Conservation (phyloP, 495 filamentous ascomycete species). For the Talaromyces nanjingensis region DNA sequence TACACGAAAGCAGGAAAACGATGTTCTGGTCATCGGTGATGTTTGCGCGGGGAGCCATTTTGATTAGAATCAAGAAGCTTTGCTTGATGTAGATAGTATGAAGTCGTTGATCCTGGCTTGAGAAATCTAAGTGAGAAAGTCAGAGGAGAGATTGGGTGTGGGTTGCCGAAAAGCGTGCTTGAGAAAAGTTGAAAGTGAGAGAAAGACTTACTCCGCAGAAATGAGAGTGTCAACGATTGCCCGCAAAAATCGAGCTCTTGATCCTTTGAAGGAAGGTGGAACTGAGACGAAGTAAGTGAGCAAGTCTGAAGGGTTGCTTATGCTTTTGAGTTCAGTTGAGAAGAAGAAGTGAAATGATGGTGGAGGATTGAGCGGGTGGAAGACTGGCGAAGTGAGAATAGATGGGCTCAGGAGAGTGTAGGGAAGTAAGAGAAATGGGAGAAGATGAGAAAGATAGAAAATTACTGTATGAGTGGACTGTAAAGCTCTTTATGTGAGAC, state of each 20-base stretch:
- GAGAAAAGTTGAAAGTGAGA: too few relatives aligned
- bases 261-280: background rate
- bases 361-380: too few relatives aligned
- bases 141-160: too few relatives aligned
- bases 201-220: background rate
- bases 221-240: background rate
- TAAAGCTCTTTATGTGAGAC: background rate
- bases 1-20: slow-evolving; percentile 57
- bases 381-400: too few relatives aligned
- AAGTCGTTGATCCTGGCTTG: background rate
- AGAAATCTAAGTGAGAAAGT: background rate
- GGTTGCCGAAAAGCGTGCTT: too few relatives aligned
- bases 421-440: background rate
- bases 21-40: slow-evolving; percentile 45
- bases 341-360: background rate
- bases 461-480: background rate
- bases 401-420: background rate
- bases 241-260: background rate
- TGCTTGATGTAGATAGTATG: background rate
- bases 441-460: background rate
- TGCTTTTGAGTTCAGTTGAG: background rate
- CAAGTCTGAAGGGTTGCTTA: background rate
- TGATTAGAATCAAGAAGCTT: background rate
- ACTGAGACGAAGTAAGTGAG: background rate
- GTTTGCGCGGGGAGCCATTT: slow-evolving; percentile 22